A percentile compares a stretch with the other conserved stretches of the same genome.
Evolutionary conservation across 305 asterid species (phyloP).

Genomic region (Petunia hybrid): DNA sequence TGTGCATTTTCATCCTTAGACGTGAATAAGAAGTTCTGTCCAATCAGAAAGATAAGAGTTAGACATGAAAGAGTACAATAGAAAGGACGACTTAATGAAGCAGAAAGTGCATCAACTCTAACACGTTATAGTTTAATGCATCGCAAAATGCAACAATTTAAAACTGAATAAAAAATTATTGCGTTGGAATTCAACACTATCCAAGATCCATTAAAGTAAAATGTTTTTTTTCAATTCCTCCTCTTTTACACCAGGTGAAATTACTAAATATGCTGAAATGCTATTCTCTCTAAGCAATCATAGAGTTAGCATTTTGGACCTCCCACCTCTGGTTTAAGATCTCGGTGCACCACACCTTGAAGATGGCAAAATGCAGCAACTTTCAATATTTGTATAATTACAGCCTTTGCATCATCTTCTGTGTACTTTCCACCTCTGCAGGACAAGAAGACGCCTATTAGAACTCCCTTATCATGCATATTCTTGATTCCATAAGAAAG

Average conservation of each 20-base stretch:
- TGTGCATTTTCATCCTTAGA: conserved; percentile 74
- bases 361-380: conserved; percentile 91
- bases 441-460: conserved; percentile 27
- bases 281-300: not conserved
- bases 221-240: not conserved
- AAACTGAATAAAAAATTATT: conserved; percentile 16
- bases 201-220: not conserved
- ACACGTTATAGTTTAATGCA: conserved; percentile 23
- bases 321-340: conserved; percentile 93
- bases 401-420: conserved; percentile 82
- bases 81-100: conserved; percentile 7
- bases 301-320: conserved; percentile 31
- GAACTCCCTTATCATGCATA: not conserved
- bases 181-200: not conserved
- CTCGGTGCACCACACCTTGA: conserved; percentile 97
- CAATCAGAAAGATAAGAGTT: conserved; percentile 49
- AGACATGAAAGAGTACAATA: conserved; percentile 32
- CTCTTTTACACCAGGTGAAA: not conserved
- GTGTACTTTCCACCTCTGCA: conserved; percentile 88
- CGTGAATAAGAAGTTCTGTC: conserved; percentile 89
- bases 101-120: conserved; percentile 20
- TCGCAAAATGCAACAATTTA: conserved; percentile 12
- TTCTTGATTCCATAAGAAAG: conserved; percentile 22
- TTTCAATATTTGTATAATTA: conserved; percentile 82
- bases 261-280: conserved; percentile 2